Percentiles rank a stretch among this genome's conserved stretches.
These are phyloP conservation scores for Hanseniaspora mollemarum DNA, from an alignment of 805 yeast species.

Conservation along the genomic window DNA sequence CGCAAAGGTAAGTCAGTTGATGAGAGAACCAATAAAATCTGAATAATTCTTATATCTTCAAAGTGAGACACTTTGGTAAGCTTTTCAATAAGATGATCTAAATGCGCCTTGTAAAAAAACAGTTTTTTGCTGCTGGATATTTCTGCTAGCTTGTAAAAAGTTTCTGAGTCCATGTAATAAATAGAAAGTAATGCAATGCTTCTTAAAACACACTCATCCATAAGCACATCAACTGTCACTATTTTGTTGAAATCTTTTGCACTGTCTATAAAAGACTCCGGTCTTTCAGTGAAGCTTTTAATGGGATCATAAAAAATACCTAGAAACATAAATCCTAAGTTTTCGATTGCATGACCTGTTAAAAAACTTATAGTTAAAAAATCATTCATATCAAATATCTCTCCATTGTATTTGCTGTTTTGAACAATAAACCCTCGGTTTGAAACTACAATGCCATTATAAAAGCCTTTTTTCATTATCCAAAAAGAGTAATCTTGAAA, in stretches of 20 bases:
- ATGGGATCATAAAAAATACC: constrained; percentile 27
- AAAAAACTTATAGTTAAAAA: constrained; percentile 22
- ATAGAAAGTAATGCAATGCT: constrained; percentile 24
- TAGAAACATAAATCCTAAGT: constrained; percentile 27
- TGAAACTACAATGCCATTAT: constrained; percentile 17
- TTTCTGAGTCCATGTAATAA: constrained; percentile 23
- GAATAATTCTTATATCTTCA: constrained; percentile 26
- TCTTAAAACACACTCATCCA: constrained; percentile 26
- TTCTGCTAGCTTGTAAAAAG: constrained; percentile 18
- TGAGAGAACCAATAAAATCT: constrained; percentile 23
- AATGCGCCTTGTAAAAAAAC: constrained; percentile 18
- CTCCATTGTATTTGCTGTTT: not conserved
- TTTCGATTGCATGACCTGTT: constrained; percentile 26
- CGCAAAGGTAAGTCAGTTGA: constrained; percentile 22
- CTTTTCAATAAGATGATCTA: constrained; percentile 19
- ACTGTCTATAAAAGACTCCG: constrained; percentile 23
- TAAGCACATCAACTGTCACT: constrained; percentile 21
- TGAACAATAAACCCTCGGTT: not conserved
- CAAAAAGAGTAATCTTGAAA: constrained; percentile 27
- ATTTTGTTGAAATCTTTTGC: constrained; percentile 23
- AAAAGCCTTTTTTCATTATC: constrained; percentile 24
- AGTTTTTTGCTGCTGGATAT: constrained; percentile 16
- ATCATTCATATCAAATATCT: constrained; percentile 6
- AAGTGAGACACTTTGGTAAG: constrained; percentile 19
- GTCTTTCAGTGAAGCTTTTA: constrained; percentile 26